Conservation (phyloP, 768 basidiomycete species). For the Amanita exitialis region DNA sequence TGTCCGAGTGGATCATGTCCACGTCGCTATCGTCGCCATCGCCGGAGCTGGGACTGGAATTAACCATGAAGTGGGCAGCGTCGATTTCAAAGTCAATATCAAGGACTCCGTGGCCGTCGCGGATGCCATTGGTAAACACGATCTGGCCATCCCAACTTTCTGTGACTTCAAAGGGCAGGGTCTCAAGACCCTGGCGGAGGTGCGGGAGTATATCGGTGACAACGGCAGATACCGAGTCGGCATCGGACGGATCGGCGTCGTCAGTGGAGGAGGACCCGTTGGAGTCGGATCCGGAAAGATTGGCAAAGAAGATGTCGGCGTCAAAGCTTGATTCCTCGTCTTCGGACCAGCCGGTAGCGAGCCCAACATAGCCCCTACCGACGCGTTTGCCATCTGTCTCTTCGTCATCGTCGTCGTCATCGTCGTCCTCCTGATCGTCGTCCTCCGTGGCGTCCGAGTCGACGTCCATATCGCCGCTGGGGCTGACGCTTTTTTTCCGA, state of each 20-base stretch:
- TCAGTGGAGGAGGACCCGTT: conserved; percentile 16
- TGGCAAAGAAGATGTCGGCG: conserved; percentile 77
- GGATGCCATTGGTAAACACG: conserved; percentile 56
- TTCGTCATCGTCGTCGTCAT: conserved; percentile 28
- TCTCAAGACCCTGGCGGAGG: conserved; percentile 21
- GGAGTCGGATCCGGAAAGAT: conserved; percentile 50
- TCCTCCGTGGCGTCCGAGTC: conserved; percentile 52
- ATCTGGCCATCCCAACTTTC: conserved; percentile 72
- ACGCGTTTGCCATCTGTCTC: conserved; percentile 34
- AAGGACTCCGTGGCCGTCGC: conserved; percentile 46
- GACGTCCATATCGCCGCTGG: conserved; percentile 54
- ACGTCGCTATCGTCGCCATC: conserved; percentile 35
- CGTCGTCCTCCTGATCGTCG: conserved; percentile 43
- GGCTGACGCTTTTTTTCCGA: conserved; percentile 60
- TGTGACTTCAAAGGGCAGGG: conserved; percentile 53
- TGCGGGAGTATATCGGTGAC: conserved; percentile 19
- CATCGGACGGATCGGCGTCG: conserved; percentile 32
- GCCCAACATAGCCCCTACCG: conserved; percentile 41
- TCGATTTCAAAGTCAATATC: conserved; percentile 67
- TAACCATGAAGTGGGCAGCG: conserved; percentile 38
- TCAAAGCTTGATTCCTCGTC: conserved; percentile 75
- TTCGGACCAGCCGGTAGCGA: conserved; percentile 71
- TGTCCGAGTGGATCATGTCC: conserved; percentile 32
- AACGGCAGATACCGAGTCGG: conserved; percentile 24
- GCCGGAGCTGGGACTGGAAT: conserved; percentile 37